These are phyloP conservation scores for Boletus huronensis DNA, from an alignment of 768 basidiomycete species.

Conservation along the genomic window DNA sequence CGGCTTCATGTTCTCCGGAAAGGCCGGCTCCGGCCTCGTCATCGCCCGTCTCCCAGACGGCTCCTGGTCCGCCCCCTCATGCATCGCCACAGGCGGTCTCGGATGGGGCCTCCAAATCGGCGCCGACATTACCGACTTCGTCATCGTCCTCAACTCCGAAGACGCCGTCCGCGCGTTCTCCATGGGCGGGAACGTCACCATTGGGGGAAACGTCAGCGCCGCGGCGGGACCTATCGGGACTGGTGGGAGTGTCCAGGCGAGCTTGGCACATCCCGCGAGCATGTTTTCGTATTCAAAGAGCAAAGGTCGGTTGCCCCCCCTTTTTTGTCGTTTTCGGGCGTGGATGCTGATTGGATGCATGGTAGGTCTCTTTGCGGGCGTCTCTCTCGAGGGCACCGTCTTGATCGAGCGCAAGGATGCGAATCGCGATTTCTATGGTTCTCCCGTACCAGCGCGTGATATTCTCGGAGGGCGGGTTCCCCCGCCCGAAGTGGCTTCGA, in stretches of 20 bases:
- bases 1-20: constrained; percentile 93
- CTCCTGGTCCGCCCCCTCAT: constrained; percentile 95
- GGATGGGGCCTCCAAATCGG: constrained; percentile 96
- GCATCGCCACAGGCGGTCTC: constrained; percentile 93
- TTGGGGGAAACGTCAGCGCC: constrained; percentile 85
- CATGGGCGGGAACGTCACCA: constrained; percentile 92
- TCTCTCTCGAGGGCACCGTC: constrained; percentile 91
- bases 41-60: constrained; percentile 91
- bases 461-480: constrained; percentile 93
- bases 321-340: neutral
- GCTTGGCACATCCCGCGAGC: constrained; percentile 87
- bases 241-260: constrained; percentile 84
- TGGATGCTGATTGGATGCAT: neutral
- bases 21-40: constrained; percentile 90
- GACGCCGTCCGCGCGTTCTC: constrained; percentile 96
- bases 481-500: constrained; percentile 93
- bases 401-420: constrained; percentile 95
- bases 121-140: constrained; percentile 93
- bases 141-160: constrained; percentile 94
- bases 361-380: constrained; percentile 86
- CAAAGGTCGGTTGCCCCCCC: constrained; percentile 56
- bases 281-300: constrained; percentile 98
- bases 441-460: constrained; percentile 80
- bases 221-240: constrained; percentile 93
- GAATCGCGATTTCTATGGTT: constrained; percentile 95